Conservation (phyloP, 345 rosid genomes). For the Gossypium thurberi region DNA sequence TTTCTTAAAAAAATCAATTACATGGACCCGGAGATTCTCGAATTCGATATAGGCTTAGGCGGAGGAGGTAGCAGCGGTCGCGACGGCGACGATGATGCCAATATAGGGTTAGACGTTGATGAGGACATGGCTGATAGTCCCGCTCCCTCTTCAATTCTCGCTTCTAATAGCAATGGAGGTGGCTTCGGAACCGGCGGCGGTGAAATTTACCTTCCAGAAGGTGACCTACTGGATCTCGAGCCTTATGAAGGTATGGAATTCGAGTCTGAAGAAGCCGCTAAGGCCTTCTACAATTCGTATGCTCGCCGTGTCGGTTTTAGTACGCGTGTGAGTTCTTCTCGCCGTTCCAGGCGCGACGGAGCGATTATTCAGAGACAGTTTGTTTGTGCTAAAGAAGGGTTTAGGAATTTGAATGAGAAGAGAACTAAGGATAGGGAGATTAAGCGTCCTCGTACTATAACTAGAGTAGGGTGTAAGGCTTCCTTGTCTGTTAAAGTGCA, state of each 20-base stretch:
- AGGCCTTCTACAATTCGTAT: slow-evolving; percentile 57
- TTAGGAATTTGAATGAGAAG: slow-evolving; percentile 51
- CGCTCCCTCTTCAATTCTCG: slow-evolving; percentile 15
- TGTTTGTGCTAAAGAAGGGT: slow-evolving; percentile 65
- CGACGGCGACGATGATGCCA: slow-evolving; percentile 33
- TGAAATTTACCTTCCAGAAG: slow-evolving; percentile 30
- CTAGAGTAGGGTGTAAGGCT: slow-evolving; percentile 58
- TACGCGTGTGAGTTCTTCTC: slow-evolving; percentile 53
- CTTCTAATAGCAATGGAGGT: slow-evolving; percentile 11
- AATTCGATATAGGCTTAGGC: slow-evolving; percentile 39
- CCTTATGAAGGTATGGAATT: slow-evolving; percentile 63
- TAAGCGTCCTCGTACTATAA: slow-evolving; percentile 50
- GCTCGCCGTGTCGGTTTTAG: slow-evolving; percentile 49
- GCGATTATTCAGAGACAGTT: slow-evolving; percentile 62
- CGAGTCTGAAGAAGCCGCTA: slow-evolving; percentile 63
- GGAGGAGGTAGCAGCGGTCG: slow-evolving; percentile 34
- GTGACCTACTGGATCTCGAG: slow-evolving; percentile 44
- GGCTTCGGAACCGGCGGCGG: slow-evolving; percentile 15
- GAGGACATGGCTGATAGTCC: slow-evolving; percentile 41
- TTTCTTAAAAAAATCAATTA: neutral
- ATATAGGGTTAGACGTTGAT: slow-evolving; percentile 26
- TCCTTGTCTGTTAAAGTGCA: slow-evolving; percentile 52
- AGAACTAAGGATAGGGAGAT: slow-evolving; percentile 58
- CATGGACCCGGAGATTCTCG: slow-evolving; percentile 36
- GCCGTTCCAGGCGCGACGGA: slow-evolving; percentile 59